Base-by-base conservation (phyloP, 192 early-diverging fungal species). In the Rhizoclosmatium globosum region DNA sequence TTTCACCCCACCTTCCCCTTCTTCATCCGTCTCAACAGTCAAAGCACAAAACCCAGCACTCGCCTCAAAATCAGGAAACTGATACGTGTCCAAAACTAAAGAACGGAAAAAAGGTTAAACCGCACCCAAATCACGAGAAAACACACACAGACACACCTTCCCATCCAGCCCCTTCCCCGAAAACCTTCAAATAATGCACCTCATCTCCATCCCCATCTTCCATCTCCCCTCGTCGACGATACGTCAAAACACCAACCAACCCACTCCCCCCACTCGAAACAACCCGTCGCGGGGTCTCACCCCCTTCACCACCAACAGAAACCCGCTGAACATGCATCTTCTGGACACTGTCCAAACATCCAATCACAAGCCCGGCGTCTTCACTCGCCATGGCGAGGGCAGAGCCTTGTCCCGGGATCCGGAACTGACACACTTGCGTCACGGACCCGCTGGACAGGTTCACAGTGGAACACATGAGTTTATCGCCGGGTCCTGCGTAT, bases 391-490 rank as follows among this genome's bases (percentile, higher is more conserved):
- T 81, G 2, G 92, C 92, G 19, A 95, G 68, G 0, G 89, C 86
- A 45, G 47, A 72, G 53, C 31, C 31, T 31, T 31, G 31, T 31
- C 31, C 31, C 0, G 68, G 44, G 9, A 82, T 31, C 7, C 64
- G 60, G 58, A 79, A 80, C 43, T 74, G 72, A 56, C 70, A 79
- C 44, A 65, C 64, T 31, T 3, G 69, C 42, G n/a, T 46, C 3
- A 9, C 71, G 71, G 44, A 61, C 64, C 78, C 81, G 62, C n/a
- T 41, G 21, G 31, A 67, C 3, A 92, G 76, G 78, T 98, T 97
- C 48, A 99, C 92, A 62, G 91, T 93, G 2, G 94, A 94, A 75
- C 92, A 98, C 47, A 93, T 61, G 6, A 99, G 85, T 79, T 94
- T 94, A 17, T 87, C 82, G 69, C 89, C 86, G 21, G 42, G 68